Evolutionary conservation across 768 basidiomycete species (phyloP), one percentile per base, ranked within the genome.

Genomic region (Floccularia luteovirens): DNA sequence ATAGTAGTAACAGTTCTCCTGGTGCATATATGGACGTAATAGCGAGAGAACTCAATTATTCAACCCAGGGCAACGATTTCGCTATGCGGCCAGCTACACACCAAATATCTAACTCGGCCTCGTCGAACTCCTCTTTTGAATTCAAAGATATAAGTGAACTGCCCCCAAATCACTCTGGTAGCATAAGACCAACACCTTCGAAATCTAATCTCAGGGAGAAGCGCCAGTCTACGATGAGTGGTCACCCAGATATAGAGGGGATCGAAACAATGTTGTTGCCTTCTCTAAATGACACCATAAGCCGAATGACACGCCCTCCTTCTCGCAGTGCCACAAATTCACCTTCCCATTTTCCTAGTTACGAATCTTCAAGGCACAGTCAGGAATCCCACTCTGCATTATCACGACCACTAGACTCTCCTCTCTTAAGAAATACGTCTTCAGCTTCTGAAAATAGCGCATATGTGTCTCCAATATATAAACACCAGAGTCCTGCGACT

Each of bases 221-320:
- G 39, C 60, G 61, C 24, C 58, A 63, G 46, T 75, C 70, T 45
- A 62, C 72, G 38, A 57, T 75, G 13, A 64, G 59, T 8, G 75
- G 75, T 38, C 58, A 84, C 3, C 75, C 79, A 4, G 62, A 77
- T 20, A n/a, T n/a, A n/a, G n/a, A n/a, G n/a, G n/a, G n/a, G n/a
- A 54, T 84, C 22, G 83, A 88, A 46, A 62, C 74, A 0, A 74
- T 82, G 20, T 63, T 87, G 3, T 56, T 87, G 25, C 84, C 84
- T 6, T 79, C 82, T 13, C 62, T 88, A 24, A 68, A 75, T 30
- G 83, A 86, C 41, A 88, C 84, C 0, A 70, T 88, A 25, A 73
- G 80, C 48, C 72, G 75, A 33, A 88, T 87, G 84, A 87, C 84
- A 2, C 63, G 70, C 38, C 61, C 69, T 11, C 73, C 75, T 1